Base-by-base conservation (phyloP, 2,329 filamentous ascomycete species). In the Aspergillus ustus region DNA sequence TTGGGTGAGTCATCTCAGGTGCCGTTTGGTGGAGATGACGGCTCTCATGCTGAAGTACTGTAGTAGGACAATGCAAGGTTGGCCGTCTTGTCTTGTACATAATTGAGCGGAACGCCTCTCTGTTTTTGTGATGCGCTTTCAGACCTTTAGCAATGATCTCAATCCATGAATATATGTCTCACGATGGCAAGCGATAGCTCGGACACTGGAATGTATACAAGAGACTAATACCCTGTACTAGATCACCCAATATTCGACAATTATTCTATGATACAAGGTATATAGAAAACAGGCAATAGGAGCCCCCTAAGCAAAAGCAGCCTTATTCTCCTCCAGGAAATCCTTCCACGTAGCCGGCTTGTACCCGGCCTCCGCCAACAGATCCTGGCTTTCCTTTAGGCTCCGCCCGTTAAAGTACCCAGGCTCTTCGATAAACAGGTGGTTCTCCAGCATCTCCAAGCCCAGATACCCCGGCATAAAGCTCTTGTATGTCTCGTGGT, bases 371-470 rank as follows among this genome's bases (percentile, higher is more conserved):
- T 60, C 58, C 3, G 37, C 48, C 34, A 61, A 37, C 19, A 58
- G 46, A 13, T 15, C 37, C 19, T 51, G 44, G n/a, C 53, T 58
- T 8, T 57, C 52, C 44, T 60, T 31, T 3, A 60, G 50, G 19
- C 52, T 43, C n/a, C 7, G 17, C 2, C 57, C 52, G 19, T 53
- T 53, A 19, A 79, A 87, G 66, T 87, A 87, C 0, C 84, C 84
- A 29, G 78, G 82, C 19, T 82, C 77, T 57, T 81, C 75, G 60
- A 87, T 72, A 46, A 87, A 75, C 46, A 80, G 73, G 71, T 85
- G 81, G 61, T 85, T 87, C 72, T 87, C 80, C 43, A 82, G 72
- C 70, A 86, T 61, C 69, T 87, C 84, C 58, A 82, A 34, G 66
- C 76, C 69, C 1, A 68, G 48, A 4, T 59, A 58, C 2, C 61